Conservation (phyloP, 805 yeast species). For the Saturnispora hagleri region DNA sequence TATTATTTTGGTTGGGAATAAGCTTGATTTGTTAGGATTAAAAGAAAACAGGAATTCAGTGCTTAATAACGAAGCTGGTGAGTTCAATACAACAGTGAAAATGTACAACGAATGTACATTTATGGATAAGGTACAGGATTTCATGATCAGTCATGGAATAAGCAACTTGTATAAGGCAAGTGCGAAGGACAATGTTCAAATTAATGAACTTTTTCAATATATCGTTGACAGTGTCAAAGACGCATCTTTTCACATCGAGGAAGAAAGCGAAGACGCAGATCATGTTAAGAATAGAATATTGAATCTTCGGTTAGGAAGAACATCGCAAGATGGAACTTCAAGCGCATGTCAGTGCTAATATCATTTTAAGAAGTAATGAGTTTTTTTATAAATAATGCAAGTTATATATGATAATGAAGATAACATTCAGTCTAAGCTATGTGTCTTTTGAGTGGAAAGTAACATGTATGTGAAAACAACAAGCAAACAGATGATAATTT, state of each 20-base stretch:
- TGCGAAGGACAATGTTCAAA: conserved; percentile 64
- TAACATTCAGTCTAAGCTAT: background rate
- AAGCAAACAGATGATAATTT: background rate
- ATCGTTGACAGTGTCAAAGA: conserved; percentile 24
- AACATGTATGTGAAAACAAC: background rate
- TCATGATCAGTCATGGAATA: conserved; percentile 15
- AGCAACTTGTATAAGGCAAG: conserved; percentile 39
- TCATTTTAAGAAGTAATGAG: background rate
- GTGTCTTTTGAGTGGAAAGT: background rate
- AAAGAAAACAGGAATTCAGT: conserved; percentile 11
- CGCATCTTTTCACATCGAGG: conserved; percentile 19
- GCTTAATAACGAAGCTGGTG: background rate
- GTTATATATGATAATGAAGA: background rate
- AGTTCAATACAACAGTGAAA: background rate
- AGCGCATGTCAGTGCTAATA: conserved; percentile 18
- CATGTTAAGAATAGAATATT: conserved; percentile 6
- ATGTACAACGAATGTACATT: conserved; percentile 16
- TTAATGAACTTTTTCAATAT: conserved; percentile 35
- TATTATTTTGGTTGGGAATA: conserved; percentile 69
- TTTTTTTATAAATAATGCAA: background rate
- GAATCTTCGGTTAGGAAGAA: background rate
- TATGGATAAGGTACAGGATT: conserved; percentile 17
- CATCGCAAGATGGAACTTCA: background rate
- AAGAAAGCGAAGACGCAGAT: conserved; percentile 11
- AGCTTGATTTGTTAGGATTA: conserved; percentile 46